Conservation (phyloP, 116 monocot species). For the Iris pallida region DNA sequence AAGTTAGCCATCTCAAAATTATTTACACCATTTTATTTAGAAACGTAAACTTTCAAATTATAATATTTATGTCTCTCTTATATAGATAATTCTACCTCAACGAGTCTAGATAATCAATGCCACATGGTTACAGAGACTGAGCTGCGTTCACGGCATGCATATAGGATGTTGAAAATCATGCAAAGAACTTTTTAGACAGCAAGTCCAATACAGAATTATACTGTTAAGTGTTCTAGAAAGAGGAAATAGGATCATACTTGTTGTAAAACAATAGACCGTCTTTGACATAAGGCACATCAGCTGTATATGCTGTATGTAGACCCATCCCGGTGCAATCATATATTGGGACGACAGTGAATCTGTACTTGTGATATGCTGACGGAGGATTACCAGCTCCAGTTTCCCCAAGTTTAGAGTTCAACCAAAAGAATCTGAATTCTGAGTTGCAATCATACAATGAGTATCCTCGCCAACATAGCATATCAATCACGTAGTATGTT, state of each 20-base stretch:
- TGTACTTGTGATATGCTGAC: constrained; percentile 69
- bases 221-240: constrained; percentile 1
- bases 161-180: no score
- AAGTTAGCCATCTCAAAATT: no score
- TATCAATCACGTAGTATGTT: constrained; percentile 95
- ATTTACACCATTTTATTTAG: no score
- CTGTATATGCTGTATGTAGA: constrained; percentile 62
- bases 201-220: background rate
- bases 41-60: no score
- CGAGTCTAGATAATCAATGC: no score
- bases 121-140: no score
- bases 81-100: no score
- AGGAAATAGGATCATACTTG: constrained; percentile 52
- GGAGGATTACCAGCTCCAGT: constrained; percentile 77
- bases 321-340: constrained; percentile 71
- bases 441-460: constrained; percentile 84
- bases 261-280: constrained; percentile 91
- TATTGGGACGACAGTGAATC: constrained; percentile 67
- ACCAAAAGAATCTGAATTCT: constrained; percentile 98
- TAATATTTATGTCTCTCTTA: no score
- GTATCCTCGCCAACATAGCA: constrained; percentile 93
- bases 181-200: background rate
- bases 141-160: no score
- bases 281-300: constrained; percentile 50
- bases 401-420: constrained; percentile 88